Percentiles rank a stretch among this genome's conserved stretches.
These are phyloP conservation scores for Ustilago xerochloae DNA, from an alignment of 1,284 basidiomycete genomes.

Conservation along the genomic window DNA sequence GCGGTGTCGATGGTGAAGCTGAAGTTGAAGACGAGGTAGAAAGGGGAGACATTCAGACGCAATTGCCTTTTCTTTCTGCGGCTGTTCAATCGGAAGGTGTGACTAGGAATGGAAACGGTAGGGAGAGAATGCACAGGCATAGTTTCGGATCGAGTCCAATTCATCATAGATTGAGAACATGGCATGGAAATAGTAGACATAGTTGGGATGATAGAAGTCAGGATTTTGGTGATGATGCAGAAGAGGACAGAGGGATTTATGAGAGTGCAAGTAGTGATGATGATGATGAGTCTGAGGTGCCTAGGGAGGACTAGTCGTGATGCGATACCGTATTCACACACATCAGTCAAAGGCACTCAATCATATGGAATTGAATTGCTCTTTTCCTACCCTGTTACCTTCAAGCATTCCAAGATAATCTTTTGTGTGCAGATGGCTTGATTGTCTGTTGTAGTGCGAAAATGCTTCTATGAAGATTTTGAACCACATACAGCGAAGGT, in stretches of 20 bases:
- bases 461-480: too few species aligned
- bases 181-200: conserved; percentile 25
- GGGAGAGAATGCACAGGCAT: conserved; percentile 9
- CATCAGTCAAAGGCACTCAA: too few species aligned
- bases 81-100: conserved; percentile 10
- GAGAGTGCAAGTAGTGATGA: conserved; percentile 30
- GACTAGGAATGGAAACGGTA: background rate
- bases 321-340: too few species aligned
- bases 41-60: conserved; percentile 1
- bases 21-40: background rate
- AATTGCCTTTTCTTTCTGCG: conserved; percentile 25
- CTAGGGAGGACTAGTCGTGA: background rate
- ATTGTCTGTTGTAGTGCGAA: too few species aligned
- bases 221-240: conserved; percentile 66
- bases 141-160: conserved; percentile 30
- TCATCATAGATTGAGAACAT: conserved; percentile 22
- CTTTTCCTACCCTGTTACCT: too few species aligned
- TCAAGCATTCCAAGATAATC: too few species aligned
- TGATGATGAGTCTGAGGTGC: conserved; percentile 17
- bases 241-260: conserved; percentile 20
- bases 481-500: too few species aligned
- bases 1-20: background rate
- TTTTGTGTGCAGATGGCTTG: too few species aligned
- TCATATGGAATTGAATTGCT: too few species aligned
- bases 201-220: conserved; percentile 63